These are phyloP conservation scores for Xylariales sp. DNA, from an alignment of 2,329 filamentous ascomycete species.

Conservation along the genomic window DNA sequence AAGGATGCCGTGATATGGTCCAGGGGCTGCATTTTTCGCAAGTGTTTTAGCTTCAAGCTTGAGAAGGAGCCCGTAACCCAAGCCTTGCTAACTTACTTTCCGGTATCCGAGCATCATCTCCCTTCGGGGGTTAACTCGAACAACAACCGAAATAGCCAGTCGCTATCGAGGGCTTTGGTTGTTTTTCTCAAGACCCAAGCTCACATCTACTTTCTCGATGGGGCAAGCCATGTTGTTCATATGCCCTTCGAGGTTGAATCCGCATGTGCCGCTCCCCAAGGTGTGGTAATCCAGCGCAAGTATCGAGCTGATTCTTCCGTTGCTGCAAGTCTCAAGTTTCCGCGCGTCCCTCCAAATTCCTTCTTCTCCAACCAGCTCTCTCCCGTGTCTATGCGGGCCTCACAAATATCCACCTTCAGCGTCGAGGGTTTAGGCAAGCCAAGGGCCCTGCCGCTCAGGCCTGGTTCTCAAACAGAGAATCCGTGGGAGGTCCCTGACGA, in stretches of 20 bases:
- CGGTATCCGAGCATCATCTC: conserved; percentile 60
- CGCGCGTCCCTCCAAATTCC: conserved; percentile 80
- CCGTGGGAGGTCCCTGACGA: conserved; percentile 67
- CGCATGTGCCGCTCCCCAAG: conserved; percentile 83
- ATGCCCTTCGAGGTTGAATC: conserved; percentile 94
- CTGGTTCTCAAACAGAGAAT: conserved; percentile 66
- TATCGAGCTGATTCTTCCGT: conserved; percentile 63
- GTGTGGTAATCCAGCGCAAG: conserved; percentile 88
- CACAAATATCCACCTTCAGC: conserved; percentile 65
- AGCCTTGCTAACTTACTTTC: conserved; percentile 86
- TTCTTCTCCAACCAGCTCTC: conserved; percentile 78
- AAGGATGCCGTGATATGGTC: conserved; percentile 87
- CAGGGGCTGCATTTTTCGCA: conserved; percentile 83
- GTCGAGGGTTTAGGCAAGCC: conserved; percentile 67
- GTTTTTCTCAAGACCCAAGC: conserved; percentile 93
- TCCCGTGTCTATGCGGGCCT: conserved; percentile 60
- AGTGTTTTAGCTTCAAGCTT: conserved; percentile 85
- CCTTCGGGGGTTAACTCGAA: conserved; percentile 15
- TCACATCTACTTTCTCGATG: conserved; percentile 90
- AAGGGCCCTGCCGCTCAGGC: conserved; percentile 64
- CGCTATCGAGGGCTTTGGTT: conserved; percentile 77
- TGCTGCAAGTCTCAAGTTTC: conserved; percentile 66
- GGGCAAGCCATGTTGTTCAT: conserved; percentile 88
- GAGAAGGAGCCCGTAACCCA: conserved; percentile 90
- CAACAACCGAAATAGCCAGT: conserved; percentile 22